Evolutionary conservation across 2,329 filamentous ascomycete genomes (phyloP).

Genomic region (Pestalotiopsis sp.): DNA sequence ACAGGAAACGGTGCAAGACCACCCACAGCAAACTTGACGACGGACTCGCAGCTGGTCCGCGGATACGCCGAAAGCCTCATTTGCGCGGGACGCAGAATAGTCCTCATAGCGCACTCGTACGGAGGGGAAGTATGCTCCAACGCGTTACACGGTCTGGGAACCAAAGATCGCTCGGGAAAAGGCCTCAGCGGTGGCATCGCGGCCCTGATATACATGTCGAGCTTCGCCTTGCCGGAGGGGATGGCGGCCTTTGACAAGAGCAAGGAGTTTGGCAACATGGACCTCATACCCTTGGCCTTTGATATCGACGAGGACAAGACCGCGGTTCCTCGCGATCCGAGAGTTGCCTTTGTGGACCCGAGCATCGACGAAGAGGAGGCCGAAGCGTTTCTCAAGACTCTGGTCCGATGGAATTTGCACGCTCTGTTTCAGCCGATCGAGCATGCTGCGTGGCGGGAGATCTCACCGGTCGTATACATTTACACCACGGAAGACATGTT

Average conservation of each 20-base stretch:
- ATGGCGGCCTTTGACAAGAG: constrained; percentile 17
- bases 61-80: constrained; percentile 23
- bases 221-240: constrained; percentile 16
- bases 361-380: constrained; percentile 12
- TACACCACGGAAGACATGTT: constrained; percentile 16
- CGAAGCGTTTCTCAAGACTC: constrained; percentile 10
- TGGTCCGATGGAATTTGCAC: constrained; percentile 23
- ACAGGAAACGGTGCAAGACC: constrained; percentile 22
- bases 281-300: constrained; percentile 15
- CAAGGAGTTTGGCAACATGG: constrained; percentile 15
- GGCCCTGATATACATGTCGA: constrained; percentile 25
- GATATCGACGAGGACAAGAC: constrained; percentile 18
- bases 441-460: constrained; percentile 17
- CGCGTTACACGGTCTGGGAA: constrained; percentile 22
- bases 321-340: constrained; percentile 14
- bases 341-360: constrained; percentile 11
- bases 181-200: constrained; percentile 24
- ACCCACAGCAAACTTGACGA: constrained; percentile 22
- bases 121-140: constrained; percentile 31
- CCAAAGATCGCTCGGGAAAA: constrained; percentile 14
- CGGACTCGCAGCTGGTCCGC: constrained; percentile 23
- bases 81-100: constrained; percentile 19
- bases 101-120: constrained; percentile 28
- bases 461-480: constrained; percentile 17
- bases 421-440: constrained; percentile 1